Evolutionary conservation across 2,329 filamentous ascomycete genomes (phyloP), one percentile per base, ranked within the genome.

Genomic region (Trichoderma atrobrunneum): DNA sequence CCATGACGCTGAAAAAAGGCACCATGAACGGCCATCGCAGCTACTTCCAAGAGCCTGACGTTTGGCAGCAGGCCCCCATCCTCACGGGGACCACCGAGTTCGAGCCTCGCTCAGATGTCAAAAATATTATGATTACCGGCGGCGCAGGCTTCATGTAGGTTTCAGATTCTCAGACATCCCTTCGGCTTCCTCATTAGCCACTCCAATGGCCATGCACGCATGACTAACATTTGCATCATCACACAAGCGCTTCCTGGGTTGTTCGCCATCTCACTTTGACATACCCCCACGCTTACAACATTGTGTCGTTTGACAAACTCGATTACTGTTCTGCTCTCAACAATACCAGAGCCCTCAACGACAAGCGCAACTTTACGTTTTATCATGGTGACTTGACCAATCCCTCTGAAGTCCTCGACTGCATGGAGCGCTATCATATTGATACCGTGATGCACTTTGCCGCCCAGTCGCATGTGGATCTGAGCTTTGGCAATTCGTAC

Each of bases 371-470:
- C 81, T 96, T 95, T 80, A 88, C 86, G 34, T 95, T 95, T 80
- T 92, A 93, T 80, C 90, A 93, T 79, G 93, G 93, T 70, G 92
- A 95, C 77, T 89, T 95, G 75, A 94, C 91, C 36, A 90, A 91
- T 74, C 90, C 90, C 1, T 84, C 85, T 7, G 89, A 93, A 77
- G 91, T 95, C 3, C 86, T 92, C 74, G 87, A 88, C 76, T 93
- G 90, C 78, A 87, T 95, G 78, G 87, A 91, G 79, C 87, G 89
- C 73, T 86, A 93, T 82, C 86, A 88, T 39, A 91, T 95, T 76
- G 93, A 95, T 79, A 94, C 92, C 67, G 87, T 96, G 73, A 90
- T 95, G 80, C 93, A 95, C 81, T 94, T 96, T 77, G 93, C 93
- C 3, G 93, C 93, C n/a, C 91, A 94, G 82, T 93, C 92, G 8